A percentile compares a stretch with the other conserved stretches of the same genome.
These are phyloP conservation scores for Funneliformis mosseae DNA, from an alignment of 192 early-diverging fungal genomes.

Conservation along the genomic window DNA sequence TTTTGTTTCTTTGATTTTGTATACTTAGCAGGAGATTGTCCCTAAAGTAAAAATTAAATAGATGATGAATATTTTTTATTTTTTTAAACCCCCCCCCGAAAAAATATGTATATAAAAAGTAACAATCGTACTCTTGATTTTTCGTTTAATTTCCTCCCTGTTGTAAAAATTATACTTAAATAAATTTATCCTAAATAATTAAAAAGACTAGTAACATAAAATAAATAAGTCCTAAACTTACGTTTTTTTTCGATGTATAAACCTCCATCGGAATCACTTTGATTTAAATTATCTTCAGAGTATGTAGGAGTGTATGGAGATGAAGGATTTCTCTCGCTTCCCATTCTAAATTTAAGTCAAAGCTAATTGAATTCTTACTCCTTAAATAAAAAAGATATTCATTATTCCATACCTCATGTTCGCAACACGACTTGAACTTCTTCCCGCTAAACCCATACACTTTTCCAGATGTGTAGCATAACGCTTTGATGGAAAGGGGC, in stretches of 20 bases:
- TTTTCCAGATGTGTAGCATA: slow-evolving; percentile 93
- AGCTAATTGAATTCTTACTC: not conserved
- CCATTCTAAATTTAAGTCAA: not conserved
- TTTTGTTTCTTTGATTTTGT: slow-evolving; percentile 21
- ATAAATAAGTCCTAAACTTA: not conserved
- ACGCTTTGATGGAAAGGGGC: slow-evolving; percentile 75
- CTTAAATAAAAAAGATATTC: not conserved
- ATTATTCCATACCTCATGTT: slow-evolving; percentile 49
- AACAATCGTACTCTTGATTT: slow-evolving; percentile 18
- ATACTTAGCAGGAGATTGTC: slow-evolving; percentile 16
- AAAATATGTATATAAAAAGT: not conserved
- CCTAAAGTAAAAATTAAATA: not conserved
- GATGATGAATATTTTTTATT: not conserved
- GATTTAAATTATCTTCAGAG: slow-evolving; percentile 24
- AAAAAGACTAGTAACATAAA: no score
- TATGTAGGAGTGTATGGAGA: slow-evolving; percentile 9
- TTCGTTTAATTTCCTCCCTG: slow-evolving; percentile 17
- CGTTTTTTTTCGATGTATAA: slow-evolving; percentile 29
- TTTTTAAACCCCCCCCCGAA: not conserved
- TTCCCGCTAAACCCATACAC: slow-evolving; percentile 81
- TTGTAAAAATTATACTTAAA: not conserved
- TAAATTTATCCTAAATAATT: not conserved
- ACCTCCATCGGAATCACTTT: slow-evolving; percentile 27
- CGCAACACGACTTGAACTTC: slow-evolving; percentile 60
- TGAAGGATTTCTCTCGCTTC: slow-evolving; percentile 14